phyloP scores from a whole-genome alignment of 805 yeast genomes.

The Zygotorulaspora florentina region DNA sequence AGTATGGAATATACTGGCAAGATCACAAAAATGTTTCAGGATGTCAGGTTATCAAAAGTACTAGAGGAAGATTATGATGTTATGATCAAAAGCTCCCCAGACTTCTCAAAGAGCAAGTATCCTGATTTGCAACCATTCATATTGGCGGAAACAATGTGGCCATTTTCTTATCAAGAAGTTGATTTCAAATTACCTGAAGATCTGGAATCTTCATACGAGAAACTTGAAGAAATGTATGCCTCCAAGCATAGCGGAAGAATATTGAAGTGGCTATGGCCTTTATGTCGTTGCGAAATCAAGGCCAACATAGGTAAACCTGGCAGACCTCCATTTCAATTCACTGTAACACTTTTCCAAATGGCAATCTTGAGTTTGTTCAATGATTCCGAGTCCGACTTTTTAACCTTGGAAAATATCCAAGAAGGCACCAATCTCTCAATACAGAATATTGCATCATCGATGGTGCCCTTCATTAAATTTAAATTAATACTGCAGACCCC shows the following conservation, averaged over 20 bases:
- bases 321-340: constrained; percentile 73
- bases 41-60: constrained; percentile 79
- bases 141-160: constrained; percentile 91
- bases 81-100: constrained; percentile 29
- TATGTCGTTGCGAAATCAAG: constrained; percentile 86
- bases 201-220: constrained; percentile 58
- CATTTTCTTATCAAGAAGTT: constrained; percentile 43
- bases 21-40: constrained; percentile 93
- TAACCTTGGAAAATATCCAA: constrained; percentile 53
- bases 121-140: constrained; percentile 68
- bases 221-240: constrained; percentile 64
- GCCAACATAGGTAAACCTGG: constrained; percentile 81
- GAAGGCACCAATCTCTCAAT: constrained; percentile 65
- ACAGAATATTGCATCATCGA: constrained; percentile 67
- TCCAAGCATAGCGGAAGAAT: constrained; percentile 81
- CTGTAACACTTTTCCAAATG: constrained; percentile 82
- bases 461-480: constrained; percentile 74
- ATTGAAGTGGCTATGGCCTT: constrained; percentile 93
- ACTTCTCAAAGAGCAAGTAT: constrained; percentile 25
- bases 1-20: constrained; percentile 90
- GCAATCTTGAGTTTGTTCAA: constrained; percentile 83
- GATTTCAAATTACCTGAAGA: constrained; percentile 63
- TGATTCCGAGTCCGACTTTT: constrained; percentile 41
- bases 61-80: constrained; percentile 47
- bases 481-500: constrained; percentile 68